Evolutionary conservation across 345 rosid species (phyloP).

Genomic region (Toxicodendron radicans): DNA sequence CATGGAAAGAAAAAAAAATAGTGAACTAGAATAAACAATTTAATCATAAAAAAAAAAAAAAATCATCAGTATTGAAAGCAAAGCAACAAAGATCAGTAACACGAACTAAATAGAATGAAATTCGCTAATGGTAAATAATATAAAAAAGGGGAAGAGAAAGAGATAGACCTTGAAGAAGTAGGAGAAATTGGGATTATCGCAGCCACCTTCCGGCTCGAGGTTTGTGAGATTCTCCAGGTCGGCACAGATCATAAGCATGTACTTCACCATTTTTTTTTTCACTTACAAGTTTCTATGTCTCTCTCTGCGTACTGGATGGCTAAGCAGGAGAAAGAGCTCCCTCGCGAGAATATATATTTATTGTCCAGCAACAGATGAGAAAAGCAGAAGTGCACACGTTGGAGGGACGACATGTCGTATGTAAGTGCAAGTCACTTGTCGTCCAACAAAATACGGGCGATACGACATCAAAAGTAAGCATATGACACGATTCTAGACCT

Average conservation of each 20-base stretch:
- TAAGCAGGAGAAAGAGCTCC: background rate
- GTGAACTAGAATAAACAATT: background rate
- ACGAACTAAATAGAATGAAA: slow-evolving; percentile 1
- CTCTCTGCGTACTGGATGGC: background rate
- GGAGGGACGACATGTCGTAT: background rate
- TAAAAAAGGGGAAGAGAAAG: background rate
- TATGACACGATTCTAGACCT: no score
- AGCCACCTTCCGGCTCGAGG: slow-evolving; percentile 81
- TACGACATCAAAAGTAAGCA: background rate
- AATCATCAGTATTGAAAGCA: background rate
- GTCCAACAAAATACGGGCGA: background rate
- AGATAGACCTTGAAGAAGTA: slow-evolving; percentile 74
- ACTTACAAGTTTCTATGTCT: background rate
- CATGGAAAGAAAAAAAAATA: background rate
- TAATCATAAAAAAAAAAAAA: no score
- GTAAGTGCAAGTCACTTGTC: background rate
- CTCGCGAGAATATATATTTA: background rate
- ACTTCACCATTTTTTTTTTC: slow-evolving; percentile 68
- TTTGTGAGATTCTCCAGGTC: slow-evolving; percentile 76
- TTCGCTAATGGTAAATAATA: background rate
- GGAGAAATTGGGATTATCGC: slow-evolving; percentile 74
- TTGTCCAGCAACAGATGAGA: background rate
- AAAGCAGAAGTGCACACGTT: background rate
- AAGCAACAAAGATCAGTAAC: background rate
- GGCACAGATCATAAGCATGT: slow-evolving; percentile 67